A percentile compares a stretch with the other conserved stretches of the same genome.
These are phyloP conservation scores for Cutaneotrichosporon mucoides DNA, from an alignment of 1,284 basidiomycete species.

Conservation along the genomic window DNA sequence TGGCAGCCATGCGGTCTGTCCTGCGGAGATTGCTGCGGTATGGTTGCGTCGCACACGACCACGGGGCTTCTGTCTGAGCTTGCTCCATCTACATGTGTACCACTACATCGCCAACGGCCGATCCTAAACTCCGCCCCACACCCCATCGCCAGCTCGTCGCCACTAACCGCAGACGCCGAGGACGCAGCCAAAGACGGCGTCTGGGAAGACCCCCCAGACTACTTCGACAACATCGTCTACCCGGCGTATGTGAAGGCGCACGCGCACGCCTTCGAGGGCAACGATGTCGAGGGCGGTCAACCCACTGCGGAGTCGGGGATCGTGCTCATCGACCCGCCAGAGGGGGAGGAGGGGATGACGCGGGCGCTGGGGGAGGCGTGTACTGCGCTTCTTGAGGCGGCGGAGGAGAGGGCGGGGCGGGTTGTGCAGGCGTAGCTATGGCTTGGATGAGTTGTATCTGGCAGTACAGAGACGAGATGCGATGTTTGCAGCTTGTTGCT, in stretches of 20 bases:
- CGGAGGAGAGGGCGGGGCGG: no score
- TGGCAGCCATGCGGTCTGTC: constrained; percentile 20
- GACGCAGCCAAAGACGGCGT: constrained; percentile 71
- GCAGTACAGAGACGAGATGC: no score
- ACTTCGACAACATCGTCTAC: constrained; percentile 90
- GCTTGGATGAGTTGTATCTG: no score
- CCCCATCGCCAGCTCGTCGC: no score
- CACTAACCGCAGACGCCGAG: constrained; percentile 63
- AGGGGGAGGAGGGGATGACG: constrained; percentile 62
- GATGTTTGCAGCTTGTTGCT: no score
- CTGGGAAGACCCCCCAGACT: constrained; percentile 85
- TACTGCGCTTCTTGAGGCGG: constrained; percentile 5
- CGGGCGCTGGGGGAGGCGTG: constrained; percentile 57
- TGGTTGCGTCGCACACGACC: no score
- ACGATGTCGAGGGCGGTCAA: constrained; percentile 69
- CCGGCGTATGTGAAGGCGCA: constrained; percentile 89
- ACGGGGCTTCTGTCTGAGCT: no score
- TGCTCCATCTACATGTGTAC: no score
- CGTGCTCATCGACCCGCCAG: constrained; percentile 56
- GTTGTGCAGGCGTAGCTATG: no score
- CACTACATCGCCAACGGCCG: no score
- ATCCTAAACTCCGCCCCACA: no score
- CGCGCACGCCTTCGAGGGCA: constrained; percentile 62
- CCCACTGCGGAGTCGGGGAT: constrained; percentile 25
- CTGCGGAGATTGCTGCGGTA: constrained; percentile 63